phyloP scores from a whole-genome alignment of 768 basidiomycete species.

The Kwoniella shandongensis region DNA sequence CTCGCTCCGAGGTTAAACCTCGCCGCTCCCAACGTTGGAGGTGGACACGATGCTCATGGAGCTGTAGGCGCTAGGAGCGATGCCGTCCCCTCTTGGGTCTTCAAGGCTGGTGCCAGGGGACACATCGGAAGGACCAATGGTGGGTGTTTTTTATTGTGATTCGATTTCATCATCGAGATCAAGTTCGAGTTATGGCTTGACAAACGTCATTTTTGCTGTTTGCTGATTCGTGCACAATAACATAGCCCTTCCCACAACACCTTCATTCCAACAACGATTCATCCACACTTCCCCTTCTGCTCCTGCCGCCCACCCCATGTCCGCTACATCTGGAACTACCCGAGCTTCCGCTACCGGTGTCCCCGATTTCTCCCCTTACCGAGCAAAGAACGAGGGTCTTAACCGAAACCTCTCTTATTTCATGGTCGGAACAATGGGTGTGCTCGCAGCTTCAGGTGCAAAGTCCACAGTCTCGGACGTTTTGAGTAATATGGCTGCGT shows the following conservation, averaged over 20 bases:
- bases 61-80: conserved; percentile 59
- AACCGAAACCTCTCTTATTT: conserved; percentile 57
- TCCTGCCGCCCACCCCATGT: conserved; percentile 59
- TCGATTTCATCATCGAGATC: not conserved
- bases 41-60: conserved; percentile 62
- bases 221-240: not conserved
- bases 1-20: conserved; percentile 72
- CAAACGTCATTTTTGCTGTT: not conserved
- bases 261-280: conserved; percentile 64
- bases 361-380: conserved; percentile 85
- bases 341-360: conserved; percentile 60
- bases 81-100: conserved; percentile 31
- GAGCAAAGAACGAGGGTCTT: conserved; percentile 58
- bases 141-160: conserved; percentile 4
- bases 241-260: conserved; percentile 61
- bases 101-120: conserved; percentile 14
- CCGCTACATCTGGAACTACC: conserved; percentile 41
- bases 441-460: conserved; percentile 89
- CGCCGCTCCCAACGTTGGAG: conserved; percentile 63
- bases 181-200: not conserved
- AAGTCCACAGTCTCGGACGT: conserved; percentile 93
- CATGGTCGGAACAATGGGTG: conserved; percentile 68
- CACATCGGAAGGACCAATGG: conserved; percentile 27
- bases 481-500: conserved; percentile 92
- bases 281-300: conserved; percentile 69